These are phyloP conservation scores for Penstemon newberryi DNA, from an alignment of 257 asterid genomes.

Conservation along the genomic window DNA sequence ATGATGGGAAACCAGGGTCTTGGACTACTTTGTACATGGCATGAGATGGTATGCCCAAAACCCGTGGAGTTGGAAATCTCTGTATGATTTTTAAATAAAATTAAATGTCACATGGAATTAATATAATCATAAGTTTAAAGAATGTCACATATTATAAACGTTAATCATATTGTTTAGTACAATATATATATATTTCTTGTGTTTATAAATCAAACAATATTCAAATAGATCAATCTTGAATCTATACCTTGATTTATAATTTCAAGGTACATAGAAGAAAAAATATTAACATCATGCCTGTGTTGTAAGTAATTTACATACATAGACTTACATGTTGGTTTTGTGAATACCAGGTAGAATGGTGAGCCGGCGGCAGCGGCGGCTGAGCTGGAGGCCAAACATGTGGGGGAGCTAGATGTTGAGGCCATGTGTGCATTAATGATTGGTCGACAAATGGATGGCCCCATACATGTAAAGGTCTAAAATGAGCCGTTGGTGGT, in stretches of 20 bases:
- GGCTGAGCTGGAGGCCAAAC: conserved; percentile 37
- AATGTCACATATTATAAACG: too few relatives aligned
- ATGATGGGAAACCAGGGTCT: conserved; percentile 11
- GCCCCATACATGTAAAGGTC: conserved; percentile 98
- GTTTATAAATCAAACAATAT: too few relatives aligned
- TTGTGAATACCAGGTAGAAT: conserved; percentile 63
- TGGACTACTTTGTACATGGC: conserved; percentile 60
- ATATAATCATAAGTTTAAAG: too few relatives aligned
- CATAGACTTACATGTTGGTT: conserved; percentile 54
- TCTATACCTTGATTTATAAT: too few relatives aligned
- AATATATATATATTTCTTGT: too few relatives aligned
- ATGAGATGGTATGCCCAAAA: conserved; percentile 50
- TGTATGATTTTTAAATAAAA: conserved; percentile 27
- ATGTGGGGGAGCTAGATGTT: conserved; percentile 48
- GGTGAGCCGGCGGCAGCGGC: conserved; percentile 40
- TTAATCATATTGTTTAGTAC: too few relatives aligned
- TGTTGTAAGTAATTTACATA: background rate
- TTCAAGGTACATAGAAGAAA: too few relatives aligned
- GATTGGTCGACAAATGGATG: conserved; percentile 89
- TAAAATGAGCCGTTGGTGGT: conserved; percentile 53
- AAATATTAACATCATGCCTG: background rate
- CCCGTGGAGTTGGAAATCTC: conserved; percentile 56
- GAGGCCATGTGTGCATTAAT: conserved; percentile 75
- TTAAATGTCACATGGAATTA: background rate
- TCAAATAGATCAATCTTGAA: too few relatives aligned